Evolutionary conservation across 495 filamentous ascomycete species (phyloP).

Genomic region (Penicillium flavigenum): DNA sequence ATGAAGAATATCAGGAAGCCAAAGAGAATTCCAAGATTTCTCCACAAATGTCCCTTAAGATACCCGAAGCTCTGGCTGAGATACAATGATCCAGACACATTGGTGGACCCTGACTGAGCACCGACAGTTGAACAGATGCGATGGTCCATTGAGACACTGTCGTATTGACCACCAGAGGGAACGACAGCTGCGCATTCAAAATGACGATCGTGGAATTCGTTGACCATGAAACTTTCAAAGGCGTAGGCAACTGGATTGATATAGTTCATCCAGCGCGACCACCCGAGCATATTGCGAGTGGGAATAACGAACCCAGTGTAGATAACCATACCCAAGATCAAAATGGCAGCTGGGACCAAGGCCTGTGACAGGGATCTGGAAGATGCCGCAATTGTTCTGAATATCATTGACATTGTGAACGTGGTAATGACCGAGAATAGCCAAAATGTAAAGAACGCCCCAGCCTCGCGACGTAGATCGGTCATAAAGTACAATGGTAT

Average conservation of each 20-base stretch:
- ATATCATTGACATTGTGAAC: slow-evolving; percentile 52
- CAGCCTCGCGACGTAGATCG: slow-evolving; percentile 42
- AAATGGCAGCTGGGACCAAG: slow-evolving; percentile 41
- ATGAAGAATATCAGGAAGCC: slow-evolving; percentile 60
- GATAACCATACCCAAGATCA: slow-evolving; percentile 41
- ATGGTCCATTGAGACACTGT: slow-evolving; percentile 32
- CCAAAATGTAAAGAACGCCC: slow-evolving; percentile 59
- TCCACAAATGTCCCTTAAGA: slow-evolving; percentile 55
- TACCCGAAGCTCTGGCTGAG: slow-evolving; percentile 54
- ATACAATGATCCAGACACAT: slow-evolving; percentile 51
- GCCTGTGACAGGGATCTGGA: slow-evolving; percentile 42
- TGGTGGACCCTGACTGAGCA: slow-evolving; percentile 44
- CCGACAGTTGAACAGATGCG: slow-evolving; percentile 52
- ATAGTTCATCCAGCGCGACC: slow-evolving; percentile 47
- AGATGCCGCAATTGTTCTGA: slow-evolving; percentile 42
- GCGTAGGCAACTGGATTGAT: slow-evolving; percentile 43
- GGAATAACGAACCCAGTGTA: slow-evolving; percentile 47
- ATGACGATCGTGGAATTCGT: slow-evolving; percentile 57
- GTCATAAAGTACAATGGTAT: slow-evolving; percentile 57
- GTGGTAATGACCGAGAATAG: slow-evolving; percentile 47
- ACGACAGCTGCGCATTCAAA: slow-evolving; percentile 43
- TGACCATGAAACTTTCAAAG: slow-evolving; percentile 41
- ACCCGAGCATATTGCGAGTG: slow-evolving; percentile 43
- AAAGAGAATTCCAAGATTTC: slow-evolving; percentile 62
- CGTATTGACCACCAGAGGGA: slow-evolving; percentile 33